Conservation (phyloP, 163 green algal species). For the Chlorella variabilis region DNA sequence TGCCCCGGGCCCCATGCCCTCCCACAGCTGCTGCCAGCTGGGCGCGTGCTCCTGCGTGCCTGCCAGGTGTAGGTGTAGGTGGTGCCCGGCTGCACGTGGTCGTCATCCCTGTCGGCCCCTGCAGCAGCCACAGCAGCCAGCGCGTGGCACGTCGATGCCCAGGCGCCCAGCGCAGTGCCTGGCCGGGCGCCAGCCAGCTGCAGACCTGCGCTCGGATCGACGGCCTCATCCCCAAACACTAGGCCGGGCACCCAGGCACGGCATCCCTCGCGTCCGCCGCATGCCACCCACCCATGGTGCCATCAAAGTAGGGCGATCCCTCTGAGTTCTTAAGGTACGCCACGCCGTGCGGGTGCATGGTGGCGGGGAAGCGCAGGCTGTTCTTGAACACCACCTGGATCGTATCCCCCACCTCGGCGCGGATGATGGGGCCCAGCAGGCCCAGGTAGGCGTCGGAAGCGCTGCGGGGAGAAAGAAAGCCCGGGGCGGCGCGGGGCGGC, state of each 20-base stretch:
- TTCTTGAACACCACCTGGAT: constrained; percentile 51
- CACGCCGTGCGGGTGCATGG: constrained; percentile 76
- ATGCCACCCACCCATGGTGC: constrained; percentile 45
- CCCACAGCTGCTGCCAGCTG: background rate
- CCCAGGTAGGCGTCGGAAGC: constrained; percentile 72
- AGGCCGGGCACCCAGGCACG: too few species aligned
- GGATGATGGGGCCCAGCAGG: constrained; percentile 73
- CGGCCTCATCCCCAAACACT: too few species aligned
- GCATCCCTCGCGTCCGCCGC: too few species aligned
- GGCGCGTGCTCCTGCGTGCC: background rate
- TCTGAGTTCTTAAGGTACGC: constrained; percentile 80
- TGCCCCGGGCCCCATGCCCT: too few species aligned
- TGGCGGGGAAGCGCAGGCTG: constrained; percentile 40
- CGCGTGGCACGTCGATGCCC: too few species aligned
- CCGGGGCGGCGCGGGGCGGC: background rate
- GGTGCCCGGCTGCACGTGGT: constrained; percentile 53
- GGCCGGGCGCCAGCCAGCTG: too few species aligned
- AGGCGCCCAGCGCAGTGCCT: too few species aligned
- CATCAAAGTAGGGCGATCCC: constrained; percentile 76
- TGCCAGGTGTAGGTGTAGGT: constrained; percentile 69
- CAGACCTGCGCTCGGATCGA: too few species aligned
- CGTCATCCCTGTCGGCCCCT: constrained; percentile 47
- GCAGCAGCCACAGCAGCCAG: background rate
- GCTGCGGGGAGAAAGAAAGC: constrained; percentile 29
- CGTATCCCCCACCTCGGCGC: constrained; percentile 66